These are phyloP conservation scores for Penicillium chermesinum DNA, from an alignment of 495 filamentous ascomycete species.

Conservation along the genomic window DNA sequence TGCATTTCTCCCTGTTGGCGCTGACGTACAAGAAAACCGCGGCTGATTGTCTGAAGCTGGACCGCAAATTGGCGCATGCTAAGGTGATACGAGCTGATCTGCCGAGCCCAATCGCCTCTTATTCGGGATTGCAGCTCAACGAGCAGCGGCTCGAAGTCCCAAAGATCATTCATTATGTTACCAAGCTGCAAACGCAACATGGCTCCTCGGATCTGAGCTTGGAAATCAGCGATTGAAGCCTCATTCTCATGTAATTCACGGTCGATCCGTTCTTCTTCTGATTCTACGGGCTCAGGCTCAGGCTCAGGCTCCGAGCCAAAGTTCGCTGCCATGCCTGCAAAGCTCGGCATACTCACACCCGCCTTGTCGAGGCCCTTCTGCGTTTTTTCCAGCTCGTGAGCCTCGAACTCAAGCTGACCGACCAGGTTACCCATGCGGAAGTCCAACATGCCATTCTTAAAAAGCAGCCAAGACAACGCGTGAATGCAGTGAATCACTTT, in stretches of 20 bases:
- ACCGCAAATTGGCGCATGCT: constrained; percentile 74
- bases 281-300: constrained; percentile 68
- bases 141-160: constrained; percentile 77
- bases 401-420: constrained; percentile 93
- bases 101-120: constrained; percentile 71
- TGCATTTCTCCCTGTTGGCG: constrained; percentile 55
- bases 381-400: constrained; percentile 93
- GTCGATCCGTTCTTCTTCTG: constrained; percentile 83
- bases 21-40: constrained; percentile 73
- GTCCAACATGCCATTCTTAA: constrained; percentile 86
- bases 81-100: constrained; percentile 72
- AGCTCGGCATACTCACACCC: constrained; percentile 93
- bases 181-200: constrained; percentile 73
- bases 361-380: constrained; percentile 95
- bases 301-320: constrained; percentile 80
- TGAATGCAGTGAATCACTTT: constrained; percentile 99
- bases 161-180: constrained; percentile 79
- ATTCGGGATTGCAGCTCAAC: constrained; percentile 78
- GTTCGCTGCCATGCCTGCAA: constrained; percentile 91
- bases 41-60: constrained; percentile 68
- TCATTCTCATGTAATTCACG: constrained; percentile 78
- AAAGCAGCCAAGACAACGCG: constrained; percentile 91
- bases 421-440: constrained; percentile 98
- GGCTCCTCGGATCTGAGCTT: constrained; percentile 81
- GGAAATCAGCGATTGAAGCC: constrained; percentile 66